Evolutionary conservation across 2,329 filamentous ascomycete species (phyloP), one percentile per base, ranked within the genome.

Genomic region (Aspergillus fumigatiaffinis): DNA sequence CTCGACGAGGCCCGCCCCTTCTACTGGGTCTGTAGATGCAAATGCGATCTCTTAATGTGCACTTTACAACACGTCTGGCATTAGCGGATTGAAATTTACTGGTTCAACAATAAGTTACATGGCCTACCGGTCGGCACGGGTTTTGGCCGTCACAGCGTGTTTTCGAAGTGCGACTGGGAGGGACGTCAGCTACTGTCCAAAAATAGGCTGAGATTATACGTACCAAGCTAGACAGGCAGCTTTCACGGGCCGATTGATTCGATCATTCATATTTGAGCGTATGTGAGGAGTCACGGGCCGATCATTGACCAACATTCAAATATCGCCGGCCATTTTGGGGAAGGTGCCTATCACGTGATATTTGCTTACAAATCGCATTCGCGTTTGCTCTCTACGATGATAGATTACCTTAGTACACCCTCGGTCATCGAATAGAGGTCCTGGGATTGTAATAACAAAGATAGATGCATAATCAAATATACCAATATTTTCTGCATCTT

Each of bases 141-240:
- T 53, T 41, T 29, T 35, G 26, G 3, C 52, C 52, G 3, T 53
- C 52, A n/a, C 52, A 53, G 3, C 44, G 52, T 48, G 52, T 53
- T 35, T 53, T 53, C 5, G 52, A 53, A 23, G 52, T 28, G 20
- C 49, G 48, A 51, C 53, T 52, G 14, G 23, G 12, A 54, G 21
- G 8, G 12, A 6, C n/a, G 0, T 44, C 41, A 21, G 20, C 38
- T 6, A 4, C 7, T 9, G 2, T 8, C 12, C n/a, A 3, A 21
- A 21, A 9, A 44, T 44, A 21, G 0, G 20, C 8, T 5, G 8
- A 10, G 2, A 21, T 9, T 3, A 21, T 8, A 44, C 41, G 4
- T 21, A 44, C 41, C 41, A 44, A 21, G 20, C 41, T 44, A 44
- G 2, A 12, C 41, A 44, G 41, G 8, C 41, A 44, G n/a, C n/a